phyloP scores from a whole-genome alignment of 2,329 filamentous ascomycete species.

The Fusarium sarcochroum region DNA sequence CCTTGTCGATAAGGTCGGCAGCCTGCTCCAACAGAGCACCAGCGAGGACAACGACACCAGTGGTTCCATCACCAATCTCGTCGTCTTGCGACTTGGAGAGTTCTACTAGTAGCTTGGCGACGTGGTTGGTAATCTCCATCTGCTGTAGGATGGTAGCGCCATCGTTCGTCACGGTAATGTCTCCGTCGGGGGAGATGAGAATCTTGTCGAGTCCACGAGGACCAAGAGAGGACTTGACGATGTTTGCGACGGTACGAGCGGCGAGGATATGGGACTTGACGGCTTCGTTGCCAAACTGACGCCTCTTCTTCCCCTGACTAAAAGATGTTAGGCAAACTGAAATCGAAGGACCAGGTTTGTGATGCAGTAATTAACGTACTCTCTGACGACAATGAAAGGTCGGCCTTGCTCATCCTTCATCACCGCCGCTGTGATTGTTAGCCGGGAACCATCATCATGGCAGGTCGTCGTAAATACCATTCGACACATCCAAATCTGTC shows the following conservation, averaged over 20 bases:
- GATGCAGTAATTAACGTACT: conserved; percentile 72
- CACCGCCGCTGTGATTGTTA: conserved; percentile 69
- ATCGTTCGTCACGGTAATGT: conserved; percentile 99
- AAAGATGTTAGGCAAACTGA: conserved; percentile 40
- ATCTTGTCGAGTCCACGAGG: conserved; percentile 99
- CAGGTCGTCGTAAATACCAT: conserved; percentile 69
- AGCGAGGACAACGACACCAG: conserved; percentile 95
- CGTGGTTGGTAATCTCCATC: conserved; percentile 99
- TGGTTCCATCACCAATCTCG: conserved; percentile 98
- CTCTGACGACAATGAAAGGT: conserved; percentile 98
- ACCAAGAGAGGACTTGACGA: conserved; percentile 96
- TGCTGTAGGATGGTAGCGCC: conserved; percentile 96
- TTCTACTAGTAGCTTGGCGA: conserved; percentile 96
- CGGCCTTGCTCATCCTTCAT: conserved; percentile 98
- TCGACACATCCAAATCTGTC: conserved; percentile 84
- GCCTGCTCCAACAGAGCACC: conserved; percentile 96
- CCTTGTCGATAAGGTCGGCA: conserved; percentile 98
- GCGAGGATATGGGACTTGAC: conserved; percentile 99
- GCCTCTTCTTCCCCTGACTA: conserved; percentile 97
- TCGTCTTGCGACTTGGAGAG: conserved; percentile 99
- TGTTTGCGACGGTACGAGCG: conserved; percentile 94
- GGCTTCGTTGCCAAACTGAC: conserved; percentile 95
- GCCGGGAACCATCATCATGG: conserved; percentile 25
- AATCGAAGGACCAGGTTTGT: conserved; percentile 7
- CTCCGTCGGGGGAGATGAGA: conserved; percentile 96